Evolutionary conservation across 805 yeast species (phyloP).

Genomic region (Metschnikowia proteae): DNA sequence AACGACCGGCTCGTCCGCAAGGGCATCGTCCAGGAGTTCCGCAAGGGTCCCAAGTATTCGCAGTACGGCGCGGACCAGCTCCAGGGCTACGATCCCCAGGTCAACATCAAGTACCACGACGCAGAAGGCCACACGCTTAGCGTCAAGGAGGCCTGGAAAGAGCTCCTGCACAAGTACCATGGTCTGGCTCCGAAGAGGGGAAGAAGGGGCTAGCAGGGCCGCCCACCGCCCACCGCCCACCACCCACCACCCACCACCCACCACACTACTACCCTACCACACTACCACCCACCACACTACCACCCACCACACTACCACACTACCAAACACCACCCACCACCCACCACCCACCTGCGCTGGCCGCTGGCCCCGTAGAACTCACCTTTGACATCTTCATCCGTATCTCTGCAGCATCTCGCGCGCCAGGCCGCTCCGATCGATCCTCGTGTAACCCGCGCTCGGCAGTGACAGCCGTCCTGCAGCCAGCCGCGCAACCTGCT

Average conservation of each 20-base stretch:
- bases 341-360: too few relatives aligned
- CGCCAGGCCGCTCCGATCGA: neutral
- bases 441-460: neutral
- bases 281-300: too few relatives aligned
- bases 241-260: too few relatives aligned
- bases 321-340: too few relatives aligned
- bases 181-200: conserved; percentile 40
- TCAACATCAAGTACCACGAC: conserved; percentile 59
- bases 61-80: conserved; percentile 15
- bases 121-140: conserved; percentile 55
- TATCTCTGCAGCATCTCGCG: neutral
- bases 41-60: conserved; percentile 8
- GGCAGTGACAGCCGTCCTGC: neutral
- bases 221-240: too few relatives aligned
- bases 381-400: too few relatives aligned
- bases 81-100: conserved; percentile 42
- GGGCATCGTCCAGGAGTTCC: conserved; percentile 20
- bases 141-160: conserved; percentile 72
- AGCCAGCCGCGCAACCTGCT: neutral
- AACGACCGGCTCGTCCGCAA: conserved; percentile 28
- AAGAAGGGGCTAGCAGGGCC: too few relatives aligned
- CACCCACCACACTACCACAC: too few relatives aligned
- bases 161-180: conserved; percentile 73
- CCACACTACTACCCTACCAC: too few relatives aligned
- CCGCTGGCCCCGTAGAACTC: too few relatives aligned